A percentile compares a stretch with the other conserved stretches of the same genome.
These are phyloP conservation scores for Raddia guianensis DNA, from an alignment of 176 grass and related monocot genomes.

Conservation along the genomic window DNA sequence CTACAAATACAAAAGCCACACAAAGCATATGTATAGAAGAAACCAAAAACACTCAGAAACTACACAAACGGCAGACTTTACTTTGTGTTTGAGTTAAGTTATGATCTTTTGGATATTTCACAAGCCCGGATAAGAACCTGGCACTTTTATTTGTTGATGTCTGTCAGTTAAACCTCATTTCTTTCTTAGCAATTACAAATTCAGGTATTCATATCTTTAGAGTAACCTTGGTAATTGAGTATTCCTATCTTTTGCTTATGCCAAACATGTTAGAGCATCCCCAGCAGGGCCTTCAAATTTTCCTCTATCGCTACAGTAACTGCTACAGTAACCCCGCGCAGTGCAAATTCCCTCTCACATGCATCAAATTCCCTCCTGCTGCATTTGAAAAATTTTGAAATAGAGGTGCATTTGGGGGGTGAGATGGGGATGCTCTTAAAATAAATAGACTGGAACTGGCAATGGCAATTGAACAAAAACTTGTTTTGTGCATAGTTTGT, in stretches of 20 bases:
- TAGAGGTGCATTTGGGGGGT: no score
- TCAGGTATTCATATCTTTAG: background rate
- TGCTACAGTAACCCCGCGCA: no score
- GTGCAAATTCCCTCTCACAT: no score
- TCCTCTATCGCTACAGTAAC: no score
- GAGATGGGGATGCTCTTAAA: no score
- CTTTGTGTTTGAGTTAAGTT: background rate
- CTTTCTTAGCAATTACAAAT: background rate
- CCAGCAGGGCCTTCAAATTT: no score
- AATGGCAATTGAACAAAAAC: background rate
- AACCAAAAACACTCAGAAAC: background rate
- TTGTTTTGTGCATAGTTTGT: conserved; percentile 18
- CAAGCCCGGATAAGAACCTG: background rate
- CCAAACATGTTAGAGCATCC: background rate
- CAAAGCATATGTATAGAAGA: background rate
- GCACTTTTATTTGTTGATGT: background rate
- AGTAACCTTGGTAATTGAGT: conserved; percentile 3
- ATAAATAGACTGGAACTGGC: background rate
- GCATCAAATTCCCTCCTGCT: no score
- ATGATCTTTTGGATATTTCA: background rate
- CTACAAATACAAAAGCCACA: background rate
- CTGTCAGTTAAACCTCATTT: background rate
- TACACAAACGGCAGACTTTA: background rate
- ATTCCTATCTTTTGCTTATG: background rate
- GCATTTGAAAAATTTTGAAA: no score